phyloP scores from a whole-genome alignment of 768 basidiomycete genomes.

The Suillus tomentosus region DNA sequence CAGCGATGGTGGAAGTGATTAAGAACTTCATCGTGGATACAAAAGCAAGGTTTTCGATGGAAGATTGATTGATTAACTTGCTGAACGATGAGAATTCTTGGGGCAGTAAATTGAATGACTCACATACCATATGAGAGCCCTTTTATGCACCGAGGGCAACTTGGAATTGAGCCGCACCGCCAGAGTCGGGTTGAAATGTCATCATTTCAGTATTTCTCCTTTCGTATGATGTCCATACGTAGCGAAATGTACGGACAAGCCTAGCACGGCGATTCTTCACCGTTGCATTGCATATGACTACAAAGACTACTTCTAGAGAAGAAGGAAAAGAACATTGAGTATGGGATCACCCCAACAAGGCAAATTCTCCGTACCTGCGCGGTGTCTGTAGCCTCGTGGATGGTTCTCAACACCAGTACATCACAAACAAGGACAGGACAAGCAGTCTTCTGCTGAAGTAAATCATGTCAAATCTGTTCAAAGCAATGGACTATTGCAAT shows the following conservation, averaged over 20 bases:
- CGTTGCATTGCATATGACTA: neutral
- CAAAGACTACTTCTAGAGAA: neutral
- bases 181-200: neutral
- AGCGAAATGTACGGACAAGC: neutral
- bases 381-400: neutral
- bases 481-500: neutral
- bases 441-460: neutral
- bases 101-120: neutral
- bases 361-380: neutral
- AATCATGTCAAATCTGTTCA: neutral
- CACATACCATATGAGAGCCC: no score
- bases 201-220: neutral
- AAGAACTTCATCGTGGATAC: neutral
- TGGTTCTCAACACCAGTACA: neutral
- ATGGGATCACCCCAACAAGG: neutral
- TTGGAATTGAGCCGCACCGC: neutral
- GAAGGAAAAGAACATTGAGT: neutral
- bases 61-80: neutral
- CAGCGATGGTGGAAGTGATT: constrained; percentile 8
- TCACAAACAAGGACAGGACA: neutral
- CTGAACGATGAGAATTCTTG: neutral
- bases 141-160: neutral
- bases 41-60: neutral
- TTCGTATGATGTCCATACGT: neutral
- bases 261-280: neutral